Percentiles rank a stretch among this genome's conserved stretches.
Conservation (phyloP, 305 asterid species). For the Euphrasia arctica region DNA sequence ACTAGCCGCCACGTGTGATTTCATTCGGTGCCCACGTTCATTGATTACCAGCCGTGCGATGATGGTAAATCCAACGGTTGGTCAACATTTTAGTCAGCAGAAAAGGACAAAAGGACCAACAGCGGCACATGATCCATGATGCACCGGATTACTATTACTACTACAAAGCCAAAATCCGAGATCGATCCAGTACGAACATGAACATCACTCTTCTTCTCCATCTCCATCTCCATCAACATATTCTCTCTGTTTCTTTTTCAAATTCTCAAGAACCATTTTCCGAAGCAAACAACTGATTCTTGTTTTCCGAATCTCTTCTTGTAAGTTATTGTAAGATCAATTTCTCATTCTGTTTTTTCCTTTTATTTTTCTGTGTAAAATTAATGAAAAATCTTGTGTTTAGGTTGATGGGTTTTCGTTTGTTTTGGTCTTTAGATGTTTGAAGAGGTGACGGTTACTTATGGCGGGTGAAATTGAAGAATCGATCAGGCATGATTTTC, state of each 20-base stretch:
- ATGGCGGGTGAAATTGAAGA: slow-evolving; percentile 80
- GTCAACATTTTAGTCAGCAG: slow-evolving; percentile 14
- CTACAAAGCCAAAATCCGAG: slow-evolving; percentile 19
- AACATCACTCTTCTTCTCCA: slow-evolving; percentile 14
- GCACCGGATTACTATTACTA: slow-evolving; percentile 25
- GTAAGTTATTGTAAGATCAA: slow-evolving; percentile 7
- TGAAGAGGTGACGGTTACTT: slow-evolving; percentile 22
- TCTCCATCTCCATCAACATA: slow-evolving; percentile 30
- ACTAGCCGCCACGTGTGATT: slow-evolving; percentile 34
- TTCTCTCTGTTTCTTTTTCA: slow-evolving; percentile 21
- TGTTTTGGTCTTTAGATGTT: slow-evolving; percentile 25
- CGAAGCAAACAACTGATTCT: slow-evolving; percentile 49
- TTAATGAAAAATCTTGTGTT: slow-evolving; percentile 2
- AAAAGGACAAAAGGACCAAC: slow-evolving; percentile 23
- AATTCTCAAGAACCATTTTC: slow-evolving; percentile 16
- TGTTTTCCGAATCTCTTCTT: slow-evolving; percentile 21
- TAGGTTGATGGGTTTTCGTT: slow-evolving; percentile 29
- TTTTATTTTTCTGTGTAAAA: slow-evolving; percentile 17
- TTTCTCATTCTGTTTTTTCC: background rate
- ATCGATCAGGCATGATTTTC: slow-evolving; percentile 53
- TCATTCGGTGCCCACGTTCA: slow-evolving; percentile 29
- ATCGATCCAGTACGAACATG: slow-evolving; percentile 4
- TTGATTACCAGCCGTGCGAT: slow-evolving; percentile 28
- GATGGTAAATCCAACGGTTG: slow-evolving; percentile 26
- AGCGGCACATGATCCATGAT: slow-evolving; percentile 40